phyloP scores from a whole-genome alignment of 2,329 filamentous ascomycete genomes.

The Plectosphaerella sp. region DNA sequence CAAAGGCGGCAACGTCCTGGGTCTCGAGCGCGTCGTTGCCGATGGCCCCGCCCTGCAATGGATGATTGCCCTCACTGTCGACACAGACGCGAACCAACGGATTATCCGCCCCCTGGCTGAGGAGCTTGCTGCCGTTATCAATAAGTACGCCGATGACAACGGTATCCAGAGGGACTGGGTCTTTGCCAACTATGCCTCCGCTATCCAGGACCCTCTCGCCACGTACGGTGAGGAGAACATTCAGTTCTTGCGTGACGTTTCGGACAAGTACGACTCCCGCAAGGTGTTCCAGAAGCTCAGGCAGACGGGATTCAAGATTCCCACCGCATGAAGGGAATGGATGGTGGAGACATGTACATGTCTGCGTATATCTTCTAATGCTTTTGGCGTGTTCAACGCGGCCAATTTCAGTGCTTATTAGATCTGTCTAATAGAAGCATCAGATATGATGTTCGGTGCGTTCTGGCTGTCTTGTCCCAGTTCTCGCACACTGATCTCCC shows the following conservation, averaged over 20 bases:
- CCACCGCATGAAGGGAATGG: background rate
- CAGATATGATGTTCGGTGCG: too few species aligned
- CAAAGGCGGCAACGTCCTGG: conserved; percentile 25
- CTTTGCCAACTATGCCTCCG: conserved; percentile 39
- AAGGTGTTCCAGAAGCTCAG: conserved; percentile 27
- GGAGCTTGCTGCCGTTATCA: conserved; percentile 17
- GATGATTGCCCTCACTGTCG: conserved; percentile 30
- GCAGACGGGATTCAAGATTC: conserved; percentile 22
- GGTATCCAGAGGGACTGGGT: conserved; percentile 26
- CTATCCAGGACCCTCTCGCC: conserved; percentile 29
- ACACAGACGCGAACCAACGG: conserved; percentile 26
- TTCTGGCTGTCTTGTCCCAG: too few species aligned
- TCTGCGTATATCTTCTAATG: too few species aligned
- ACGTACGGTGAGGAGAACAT: conserved; percentile 31
- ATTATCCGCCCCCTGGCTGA: conserved; percentile 23
- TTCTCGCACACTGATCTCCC: too few species aligned
- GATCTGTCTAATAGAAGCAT: too few species aligned
- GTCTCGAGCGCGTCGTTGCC: conserved; percentile 25
- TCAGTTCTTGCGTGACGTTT: conserved; percentile 19
- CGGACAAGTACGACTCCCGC: conserved; percentile 25
- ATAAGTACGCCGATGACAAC: conserved; percentile 19
- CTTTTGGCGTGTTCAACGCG: too few species aligned
- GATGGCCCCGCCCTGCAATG: conserved; percentile 29
- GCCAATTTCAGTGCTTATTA: too few species aligned
- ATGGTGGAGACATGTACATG: background rate